Percentiles rank a stretch among this genome's conserved stretches.
phyloP scores from a whole-genome alignment of 1,139 yeast genomes.

The Debaryomyces coudertii region DNA sequence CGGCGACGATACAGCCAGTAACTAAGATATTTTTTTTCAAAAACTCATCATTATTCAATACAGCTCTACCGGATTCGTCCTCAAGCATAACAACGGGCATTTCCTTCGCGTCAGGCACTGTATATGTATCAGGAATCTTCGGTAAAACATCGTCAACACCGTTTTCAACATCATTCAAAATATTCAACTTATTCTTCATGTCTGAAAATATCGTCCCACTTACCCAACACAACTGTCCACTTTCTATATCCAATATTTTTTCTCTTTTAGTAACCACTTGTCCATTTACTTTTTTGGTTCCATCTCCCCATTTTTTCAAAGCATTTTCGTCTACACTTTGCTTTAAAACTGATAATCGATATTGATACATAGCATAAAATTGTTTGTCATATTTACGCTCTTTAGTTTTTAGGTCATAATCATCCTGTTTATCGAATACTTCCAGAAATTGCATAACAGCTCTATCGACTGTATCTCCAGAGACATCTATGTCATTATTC shows the following conservation, averaged over 20 bases:
- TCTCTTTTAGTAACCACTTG: constrained; percentile 42
- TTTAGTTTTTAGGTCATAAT: constrained; percentile 21
- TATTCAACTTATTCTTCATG: constrained; percentile 81
- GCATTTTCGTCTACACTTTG: constrained; percentile 56
- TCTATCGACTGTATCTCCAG: constrained; percentile 5
- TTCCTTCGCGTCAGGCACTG: constrained; percentile 22
- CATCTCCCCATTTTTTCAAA: constrained; percentile 48
- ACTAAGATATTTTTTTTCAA: constrained; percentile 57
- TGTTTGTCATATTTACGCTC: constrained; percentile 66
- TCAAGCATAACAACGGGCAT: constrained; percentile 71
- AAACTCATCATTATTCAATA: constrained; percentile 66
- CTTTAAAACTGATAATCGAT: constrained; percentile 59
- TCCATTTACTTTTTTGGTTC: constrained; percentile 41
- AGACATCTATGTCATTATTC: constrained; percentile 9
- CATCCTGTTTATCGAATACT: constrained; percentile 21
- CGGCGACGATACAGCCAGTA: constrained; percentile 85
- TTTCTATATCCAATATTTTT: constrained; percentile 76
- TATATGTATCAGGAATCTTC: constrained; percentile 32
- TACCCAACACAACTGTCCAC: constrained; percentile 80
- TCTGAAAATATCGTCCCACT: constrained; percentile 88
- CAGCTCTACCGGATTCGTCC: constrained; percentile 90
- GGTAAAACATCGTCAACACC: constrained; percentile 58
- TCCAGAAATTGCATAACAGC: background rate
- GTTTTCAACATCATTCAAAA: constrained; percentile 75
- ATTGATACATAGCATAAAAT: constrained; percentile 72